Base-by-base conservation (phyloP, 306 rosid genomes). In the Vicia sativa region DNA sequence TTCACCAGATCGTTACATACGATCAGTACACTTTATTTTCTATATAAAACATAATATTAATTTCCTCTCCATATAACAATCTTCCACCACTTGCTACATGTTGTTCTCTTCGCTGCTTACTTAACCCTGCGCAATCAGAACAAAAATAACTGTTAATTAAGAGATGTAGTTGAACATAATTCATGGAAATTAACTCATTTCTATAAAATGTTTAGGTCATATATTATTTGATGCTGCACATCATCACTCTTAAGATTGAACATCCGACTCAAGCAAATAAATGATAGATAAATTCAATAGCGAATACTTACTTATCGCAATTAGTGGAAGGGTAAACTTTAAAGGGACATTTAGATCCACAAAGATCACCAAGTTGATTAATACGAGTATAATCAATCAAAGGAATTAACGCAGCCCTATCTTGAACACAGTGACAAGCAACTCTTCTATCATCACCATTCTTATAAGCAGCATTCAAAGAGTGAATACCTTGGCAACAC, bases 281-380 rank as follows among this genome's bases (percentile, higher is more conserved):
- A n/a, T n/a, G n/a, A n/a, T n/a, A n/a, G n/a, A n/a, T n/a, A n/a
- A n/a, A n/a, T n/a, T n/a, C n/a, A n/a, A n/a, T 29, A 29, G 14
- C 2, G 6, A 19, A 61, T 5, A 2, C 63, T 61, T 67, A 80
- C 89, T 35, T 67, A 28, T 84, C 57, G 79, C 97, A 91, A 9
- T 91, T 46, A 19, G 95, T 88, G 67, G 84, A 49, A 10, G 97
- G 92, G 50, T 87, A 86, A 37, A 91, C 79, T 83, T 76, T 81
- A 80, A 18, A 75, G 28, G 97, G 86, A 38, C 90, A 74, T 6
- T 65, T 58, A 52, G 90, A 72, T 35, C 81, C 79, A 45, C 92
- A 91, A 2, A 31, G 31, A 4, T 11, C 43, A 19, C 80, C 65
- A 11, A 86, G 65, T 39, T 18, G 1, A 68, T 80, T 76, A 4